phyloP scores from a whole-genome alignment of 208 protist genomes.

The Leishmania tarentolae region DNA sequence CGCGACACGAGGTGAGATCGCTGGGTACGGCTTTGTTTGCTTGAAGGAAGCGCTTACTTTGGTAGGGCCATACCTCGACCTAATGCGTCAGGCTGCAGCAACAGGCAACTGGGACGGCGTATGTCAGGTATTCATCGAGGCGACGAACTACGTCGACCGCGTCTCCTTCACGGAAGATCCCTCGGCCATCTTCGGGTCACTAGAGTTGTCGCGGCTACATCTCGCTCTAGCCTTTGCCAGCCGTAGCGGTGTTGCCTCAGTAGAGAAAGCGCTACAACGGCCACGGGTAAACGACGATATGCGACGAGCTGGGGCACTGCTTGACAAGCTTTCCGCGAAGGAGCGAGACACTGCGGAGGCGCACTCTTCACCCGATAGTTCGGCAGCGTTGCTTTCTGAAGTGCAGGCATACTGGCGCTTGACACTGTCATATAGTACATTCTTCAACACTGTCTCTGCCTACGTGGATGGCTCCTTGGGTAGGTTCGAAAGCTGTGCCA shows the following conservation, averaged over 20 bases:
- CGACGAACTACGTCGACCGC: not conserved
- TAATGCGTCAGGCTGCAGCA: constrained; percentile 27
- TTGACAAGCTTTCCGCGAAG: constrained; percentile 15
- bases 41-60: constrained; percentile 13
- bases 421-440: constrained; percentile 35
- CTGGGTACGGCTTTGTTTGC: constrained; percentile 17
- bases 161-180: not conserved
- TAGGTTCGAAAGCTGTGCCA: constrained; percentile 21
- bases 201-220: constrained; percentile 34
- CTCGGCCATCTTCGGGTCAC: constrained; percentile 17
- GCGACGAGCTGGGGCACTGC: constrained; percentile 14
- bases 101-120: constrained; percentile 20
- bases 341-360: constrained; percentile 13
- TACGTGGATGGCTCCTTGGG: constrained; percentile 24
- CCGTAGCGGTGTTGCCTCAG: constrained; percentile 10
- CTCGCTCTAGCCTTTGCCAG: constrained; percentile 20
- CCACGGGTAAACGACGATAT: constrained; percentile 1
- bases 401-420: constrained; percentile 23
- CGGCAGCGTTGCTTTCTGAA: not conserved
- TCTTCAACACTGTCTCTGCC: constrained; percentile 44
- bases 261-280: constrained; percentile 3
- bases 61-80: constrained; percentile 25
- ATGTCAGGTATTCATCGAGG: not conserved
- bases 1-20: not conserved
- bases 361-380: not conserved